Percentiles rank a stretch among this genome's conserved stretches.
These are phyloP conservation scores for Cyclanthera cordifolia DNA, from an alignment of 306 rosid genomes.

Conservation along the genomic window DNA sequence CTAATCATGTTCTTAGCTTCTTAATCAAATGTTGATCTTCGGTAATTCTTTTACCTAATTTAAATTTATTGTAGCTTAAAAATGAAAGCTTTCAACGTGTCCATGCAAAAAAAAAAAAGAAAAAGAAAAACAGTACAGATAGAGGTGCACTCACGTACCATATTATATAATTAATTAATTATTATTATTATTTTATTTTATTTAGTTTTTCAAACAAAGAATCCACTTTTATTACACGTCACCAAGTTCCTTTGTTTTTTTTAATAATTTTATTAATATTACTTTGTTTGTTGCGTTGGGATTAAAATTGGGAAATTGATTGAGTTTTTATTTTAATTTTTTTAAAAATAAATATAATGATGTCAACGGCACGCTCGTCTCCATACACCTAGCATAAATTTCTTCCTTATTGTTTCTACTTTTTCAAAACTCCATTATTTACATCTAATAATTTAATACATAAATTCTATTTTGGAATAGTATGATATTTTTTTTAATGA, in stretches of 20 bases:
- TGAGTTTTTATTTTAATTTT: not conserved
- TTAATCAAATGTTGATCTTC: too few relatives aligned
- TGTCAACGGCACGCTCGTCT: not conserved
- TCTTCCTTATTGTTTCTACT: not conserved
- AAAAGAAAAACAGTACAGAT: slow-evolving; percentile 25
- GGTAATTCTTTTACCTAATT: too few relatives aligned
- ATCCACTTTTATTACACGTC: slow-evolving; percentile 9
- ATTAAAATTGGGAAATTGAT: not conserved
- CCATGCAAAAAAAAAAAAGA: slow-evolving; percentile 17
- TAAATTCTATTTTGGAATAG: too few relatives aligned
- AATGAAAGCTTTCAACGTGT: not conserved
- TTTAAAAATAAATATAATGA: not conserved
- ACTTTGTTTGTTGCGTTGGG: not conserved
- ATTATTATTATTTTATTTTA: not conserved
- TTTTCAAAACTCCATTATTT: slow-evolving; percentile 8
- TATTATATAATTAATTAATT: too few relatives aligned
- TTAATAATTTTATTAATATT: too few relatives aligned
- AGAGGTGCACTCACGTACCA: slow-evolving; percentile 31
- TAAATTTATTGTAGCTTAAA: too few relatives aligned
- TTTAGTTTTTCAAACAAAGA: not conserved
- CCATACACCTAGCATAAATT: not conserved
- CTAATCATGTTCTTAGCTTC: too few relatives aligned
- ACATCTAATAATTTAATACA: too few relatives aligned
- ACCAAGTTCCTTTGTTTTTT: not conserved
- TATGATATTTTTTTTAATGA: too few relatives aligned